Conservation (phyloP, 139 green algal species). For the Chlamydomonas applanata region DNA sequence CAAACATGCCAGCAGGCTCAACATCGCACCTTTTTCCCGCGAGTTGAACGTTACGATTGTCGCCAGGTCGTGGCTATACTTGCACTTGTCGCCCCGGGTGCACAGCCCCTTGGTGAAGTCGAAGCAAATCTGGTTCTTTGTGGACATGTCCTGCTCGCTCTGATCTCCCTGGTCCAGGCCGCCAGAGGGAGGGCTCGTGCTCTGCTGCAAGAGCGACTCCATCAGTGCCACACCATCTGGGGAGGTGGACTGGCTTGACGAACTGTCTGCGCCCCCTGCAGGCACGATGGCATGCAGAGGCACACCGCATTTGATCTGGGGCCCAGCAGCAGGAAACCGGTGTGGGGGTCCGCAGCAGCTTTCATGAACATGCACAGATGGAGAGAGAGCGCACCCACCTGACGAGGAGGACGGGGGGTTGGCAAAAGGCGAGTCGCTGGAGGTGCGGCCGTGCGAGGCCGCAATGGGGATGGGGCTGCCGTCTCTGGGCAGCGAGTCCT, state of each 20-base stretch:
- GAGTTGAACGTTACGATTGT: conserved; percentile 79
- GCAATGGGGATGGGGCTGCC: too few relatives aligned
- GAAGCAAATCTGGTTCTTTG: conserved; percentile 80
- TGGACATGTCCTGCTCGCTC: conserved; percentile 1
- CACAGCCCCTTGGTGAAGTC: conserved; percentile 86
- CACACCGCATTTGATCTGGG: too few relatives aligned
- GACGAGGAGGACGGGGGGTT: neutral
- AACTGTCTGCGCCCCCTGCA: neutral
- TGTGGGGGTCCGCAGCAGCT: too few relatives aligned
- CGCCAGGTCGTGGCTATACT: conserved; percentile 78
- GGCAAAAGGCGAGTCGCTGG: too few relatives aligned
- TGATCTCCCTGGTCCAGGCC: neutral
- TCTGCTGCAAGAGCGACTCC: too few relatives aligned
- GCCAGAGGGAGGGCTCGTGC: too few relatives aligned
- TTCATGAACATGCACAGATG: neutral
- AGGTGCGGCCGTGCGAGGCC: too few relatives aligned
- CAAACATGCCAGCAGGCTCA: neutral
- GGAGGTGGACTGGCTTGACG: neutral
- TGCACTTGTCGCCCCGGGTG: conserved; percentile 74
- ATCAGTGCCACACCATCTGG: too few relatives aligned
- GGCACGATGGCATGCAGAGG: too few relatives aligned
- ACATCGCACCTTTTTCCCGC: conserved; percentile 63
- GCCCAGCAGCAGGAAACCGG: too few relatives aligned
- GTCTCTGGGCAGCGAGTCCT: too few relatives aligned
- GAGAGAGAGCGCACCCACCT: neutral